These are phyloP conservation scores for Mallotus japonicus DNA, from an alignment of 441 rosid genomes.

Conservation along the genomic window DNA sequence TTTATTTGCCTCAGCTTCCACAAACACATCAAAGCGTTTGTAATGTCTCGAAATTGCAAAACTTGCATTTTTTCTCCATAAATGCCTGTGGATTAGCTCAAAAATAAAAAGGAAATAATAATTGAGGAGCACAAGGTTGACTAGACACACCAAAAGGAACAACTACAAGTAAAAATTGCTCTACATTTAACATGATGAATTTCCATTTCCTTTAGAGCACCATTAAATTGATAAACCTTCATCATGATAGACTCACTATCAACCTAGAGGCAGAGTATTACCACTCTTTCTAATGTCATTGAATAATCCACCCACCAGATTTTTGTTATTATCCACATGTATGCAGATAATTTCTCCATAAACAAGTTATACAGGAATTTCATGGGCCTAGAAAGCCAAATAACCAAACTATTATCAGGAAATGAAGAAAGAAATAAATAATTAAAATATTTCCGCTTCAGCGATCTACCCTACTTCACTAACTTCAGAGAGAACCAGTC, in stretches of 20 bases:
- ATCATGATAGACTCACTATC: neutral
- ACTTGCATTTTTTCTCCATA: slow-evolving; percentile 87
- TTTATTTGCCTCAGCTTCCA: slow-evolving; percentile 96
- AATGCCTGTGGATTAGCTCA: slow-evolving; percentile 52
- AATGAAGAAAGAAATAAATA: neutral
- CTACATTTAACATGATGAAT: neutral
- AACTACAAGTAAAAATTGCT: neutral
- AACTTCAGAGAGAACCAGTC: neutral
- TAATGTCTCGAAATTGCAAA: slow-evolving; percentile 92
- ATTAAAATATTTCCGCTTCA: neutral
- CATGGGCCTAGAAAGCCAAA: neutral
- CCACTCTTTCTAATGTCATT: neutral
- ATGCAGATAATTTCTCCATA: neutral
- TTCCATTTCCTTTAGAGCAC: neutral
- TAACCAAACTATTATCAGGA: neutral
- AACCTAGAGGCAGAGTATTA: neutral
- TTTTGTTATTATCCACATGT: neutral
- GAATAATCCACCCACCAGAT: neutral
- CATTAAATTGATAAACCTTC: neutral
- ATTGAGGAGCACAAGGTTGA: slow-evolving; percentile 3
- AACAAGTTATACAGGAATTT: neutral
- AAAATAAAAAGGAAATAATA: neutral
- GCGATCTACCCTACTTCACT: neutral
- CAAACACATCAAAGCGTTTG: slow-evolving; percentile 75
- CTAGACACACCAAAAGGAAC: neutral